Base-by-base conservation (phyloP, 2,329 filamentous ascomycete genomes). In the Orbilia javanica region DNA sequence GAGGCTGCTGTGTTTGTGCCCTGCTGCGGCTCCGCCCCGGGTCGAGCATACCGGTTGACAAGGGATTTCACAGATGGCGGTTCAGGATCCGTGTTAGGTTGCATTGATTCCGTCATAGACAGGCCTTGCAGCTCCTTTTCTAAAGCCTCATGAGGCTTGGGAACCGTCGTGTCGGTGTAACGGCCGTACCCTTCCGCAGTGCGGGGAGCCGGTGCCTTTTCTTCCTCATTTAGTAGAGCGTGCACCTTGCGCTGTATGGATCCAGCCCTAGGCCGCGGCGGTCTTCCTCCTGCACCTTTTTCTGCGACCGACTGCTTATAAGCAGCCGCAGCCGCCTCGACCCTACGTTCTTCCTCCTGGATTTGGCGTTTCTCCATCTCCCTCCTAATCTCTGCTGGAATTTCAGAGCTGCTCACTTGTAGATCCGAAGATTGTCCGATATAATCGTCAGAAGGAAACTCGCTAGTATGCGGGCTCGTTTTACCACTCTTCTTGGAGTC, bases 171-270 rank as follows among this genome's bases (percentile, higher is more conserved):
- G 79, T 90, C 92, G 20, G 94, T 94, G 83, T 92, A 97, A 77
- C 91, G 91, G 6, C 96, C 96, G 83, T 98, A 98, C 0, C 95
- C 95, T 80, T 94, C 91, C 0, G 94, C 94, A 0, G 93, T 97
- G 80, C 90, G 90, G 29, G 89, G 88, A 13, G 86, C 85, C 0
- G 87, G 83, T 0, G 87, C 86, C 80, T 87, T 90, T 81, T 90
- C 89, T 46, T 91, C 93, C 82, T 97, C 94, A 78, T 90, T 91
- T 15, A 99, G 86, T 62, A 98, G 86, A 62, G 89, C 93, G 85
- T 96, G 93, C 68, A 99, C 93, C 80, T 95, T 91, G 82, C 93
- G 94, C 83, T 98, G 94, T 81, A 99, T 99, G 27, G 82, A 88
- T 88, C 82, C 85, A 88, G 84, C 87, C 89, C 70, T 87, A 89